Percentiles rank a stretch among this genome's conserved stretches.
These are phyloP conservation scores for Colletotrichum sp. DNA, from an alignment of 2,329 filamentous ascomycete species.

Conservation along the genomic window DNA sequence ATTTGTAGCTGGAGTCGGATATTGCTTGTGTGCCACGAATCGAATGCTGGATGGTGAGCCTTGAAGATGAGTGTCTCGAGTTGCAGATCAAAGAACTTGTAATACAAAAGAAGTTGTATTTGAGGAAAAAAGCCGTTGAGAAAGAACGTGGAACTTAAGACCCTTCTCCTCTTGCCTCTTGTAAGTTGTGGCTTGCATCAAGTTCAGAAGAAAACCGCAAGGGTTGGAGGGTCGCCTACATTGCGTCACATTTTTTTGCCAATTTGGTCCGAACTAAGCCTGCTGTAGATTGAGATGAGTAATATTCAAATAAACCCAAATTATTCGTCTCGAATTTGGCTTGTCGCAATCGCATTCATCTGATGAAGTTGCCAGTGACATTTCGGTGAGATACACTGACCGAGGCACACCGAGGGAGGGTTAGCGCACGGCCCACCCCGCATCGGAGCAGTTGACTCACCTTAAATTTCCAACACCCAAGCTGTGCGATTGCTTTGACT, in stretches of 20 bases:
- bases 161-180: neutral
- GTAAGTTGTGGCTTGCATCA: neutral
- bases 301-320: neutral
- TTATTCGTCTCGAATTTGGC: neutral
- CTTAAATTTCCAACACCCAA: slow-evolving; percentile 18
- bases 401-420: neutral
- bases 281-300: neutral
- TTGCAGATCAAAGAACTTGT: neutral
- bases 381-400: neutral
- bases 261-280: neutral
- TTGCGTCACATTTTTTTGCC: neutral
- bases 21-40: neutral
- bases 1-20: neutral
- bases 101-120: neutral
- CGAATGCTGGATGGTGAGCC: neutral
- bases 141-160: neutral
- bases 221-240: neutral
- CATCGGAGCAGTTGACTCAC: slow-evolving; percentile 15
- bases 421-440: slow-evolving; percentile 9
- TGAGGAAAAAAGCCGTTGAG: neutral
- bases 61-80: neutral
- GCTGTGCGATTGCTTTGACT: slow-evolving; percentile 1
- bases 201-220: neutral
- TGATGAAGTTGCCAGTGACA: neutral
- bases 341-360: neutral